Percentiles rank a stretch among this genome's conserved stretches.
phyloP scores from a whole-genome alignment of 306 rosid genomes.

The Lotus japonicus region DNA sequence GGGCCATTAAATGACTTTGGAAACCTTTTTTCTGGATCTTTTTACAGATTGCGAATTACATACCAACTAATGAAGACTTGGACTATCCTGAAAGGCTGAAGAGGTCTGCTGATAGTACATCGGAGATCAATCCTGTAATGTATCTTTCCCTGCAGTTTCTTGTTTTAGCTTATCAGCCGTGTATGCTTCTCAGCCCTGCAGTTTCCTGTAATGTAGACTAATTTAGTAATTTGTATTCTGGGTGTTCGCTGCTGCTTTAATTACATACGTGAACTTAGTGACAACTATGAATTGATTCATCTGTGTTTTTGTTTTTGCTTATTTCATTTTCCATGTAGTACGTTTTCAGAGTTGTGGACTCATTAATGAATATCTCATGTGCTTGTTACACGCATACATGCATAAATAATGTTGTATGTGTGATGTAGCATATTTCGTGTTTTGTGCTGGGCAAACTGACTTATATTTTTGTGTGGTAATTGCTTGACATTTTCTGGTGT shows the following conservation, averaged over 20 bases:
- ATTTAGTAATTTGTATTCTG: constrained; percentile 11
- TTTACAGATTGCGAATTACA: constrained; percentile 81
- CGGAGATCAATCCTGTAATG: constrained; percentile 63
- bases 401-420: neutral
- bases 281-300: neutral
- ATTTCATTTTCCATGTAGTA: neutral
- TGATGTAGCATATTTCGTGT: constrained; percentile 5
- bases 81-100: constrained; percentile 96
- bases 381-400: neutral
- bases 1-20: neutral
- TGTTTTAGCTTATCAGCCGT: neutral
- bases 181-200: neutral
- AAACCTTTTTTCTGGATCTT: neutral
- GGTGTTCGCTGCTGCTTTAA: neutral
- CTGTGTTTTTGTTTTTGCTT: neutral
- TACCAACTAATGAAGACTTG: constrained; percentile 80
- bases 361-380: neutral
- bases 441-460: neutral
- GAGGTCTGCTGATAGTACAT: constrained; percentile 42
- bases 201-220: constrained; percentile 5
- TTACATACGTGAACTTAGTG: neutral
- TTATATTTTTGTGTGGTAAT: constrained; percentile 1
- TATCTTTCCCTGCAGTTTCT: constrained; percentile 20
- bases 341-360: neutral
- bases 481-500: neutral